These are phyloP conservation scores for Astragalus glycyphyllos DNA, from an alignment of 306 rosid genomes.

Conservation along the genomic window DNA sequence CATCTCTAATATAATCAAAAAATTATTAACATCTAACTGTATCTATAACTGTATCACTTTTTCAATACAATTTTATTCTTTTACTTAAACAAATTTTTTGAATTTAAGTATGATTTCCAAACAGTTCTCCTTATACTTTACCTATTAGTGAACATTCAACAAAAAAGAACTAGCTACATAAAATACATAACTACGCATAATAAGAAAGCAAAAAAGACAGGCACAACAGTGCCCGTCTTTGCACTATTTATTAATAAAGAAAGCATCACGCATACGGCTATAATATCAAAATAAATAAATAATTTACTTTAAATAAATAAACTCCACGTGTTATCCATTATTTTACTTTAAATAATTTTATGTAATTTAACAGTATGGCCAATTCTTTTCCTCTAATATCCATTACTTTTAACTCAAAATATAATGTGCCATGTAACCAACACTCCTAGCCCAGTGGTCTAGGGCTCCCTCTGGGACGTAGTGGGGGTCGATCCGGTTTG, in stretches of 20 bases:
- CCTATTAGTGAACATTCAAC: too few species aligned
- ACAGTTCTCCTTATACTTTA: too few species aligned
- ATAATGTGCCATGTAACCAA: neutral
- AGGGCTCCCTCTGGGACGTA: too few species aligned
- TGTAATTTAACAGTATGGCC: neutral
- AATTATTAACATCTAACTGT: conserved; percentile 8
- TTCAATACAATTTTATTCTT: neutral
- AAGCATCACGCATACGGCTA: neutral
- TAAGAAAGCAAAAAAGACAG: neutral
- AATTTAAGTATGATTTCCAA: too few species aligned
- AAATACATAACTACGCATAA: too few species aligned
- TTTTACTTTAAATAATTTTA: neutral
- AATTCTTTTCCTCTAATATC: conserved; percentile 4
- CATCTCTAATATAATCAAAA: neutral
- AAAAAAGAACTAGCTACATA: too few species aligned
- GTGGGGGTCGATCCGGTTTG: too few species aligned
- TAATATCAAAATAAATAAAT: too few species aligned
- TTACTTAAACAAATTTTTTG: too few species aligned
- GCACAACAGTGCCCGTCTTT: neutral
- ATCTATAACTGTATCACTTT: too few species aligned
- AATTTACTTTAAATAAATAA: neutral
- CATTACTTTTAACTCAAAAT: neutral
- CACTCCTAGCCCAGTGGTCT: too few species aligned
- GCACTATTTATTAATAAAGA: neutral
- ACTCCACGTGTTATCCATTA: too few species aligned